Evolutionary conservation across 345 rosid species (phyloP).

Genomic region (Crucihimalaya himalaica): DNA sequence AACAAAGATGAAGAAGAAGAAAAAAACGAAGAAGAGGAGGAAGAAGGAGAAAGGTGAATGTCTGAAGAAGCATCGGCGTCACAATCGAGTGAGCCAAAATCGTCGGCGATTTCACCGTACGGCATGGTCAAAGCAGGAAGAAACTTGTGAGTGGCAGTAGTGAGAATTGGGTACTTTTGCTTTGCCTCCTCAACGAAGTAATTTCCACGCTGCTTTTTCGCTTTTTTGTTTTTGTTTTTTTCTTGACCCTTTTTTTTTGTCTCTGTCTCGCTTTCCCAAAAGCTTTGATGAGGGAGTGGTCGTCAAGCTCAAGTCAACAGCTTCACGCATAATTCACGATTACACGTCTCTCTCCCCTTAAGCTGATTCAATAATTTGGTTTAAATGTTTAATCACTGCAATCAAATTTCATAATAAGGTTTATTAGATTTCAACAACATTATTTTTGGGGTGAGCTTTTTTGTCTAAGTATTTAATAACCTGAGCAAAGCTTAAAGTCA

Average conservation of each 20-base stretch:
- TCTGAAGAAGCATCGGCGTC: slow-evolving; percentile 24
- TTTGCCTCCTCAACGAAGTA: slow-evolving; percentile 31
- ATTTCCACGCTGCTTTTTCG: neutral
- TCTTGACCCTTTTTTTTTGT: neutral
- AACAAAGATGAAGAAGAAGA: slow-evolving; percentile 23
- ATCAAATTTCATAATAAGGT: too few species aligned
- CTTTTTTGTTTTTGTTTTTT: neutral
- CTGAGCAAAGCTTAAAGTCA: too few species aligned
- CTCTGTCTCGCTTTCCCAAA: neutral
- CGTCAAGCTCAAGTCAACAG: slow-evolving; percentile 37
- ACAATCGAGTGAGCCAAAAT: neutral
- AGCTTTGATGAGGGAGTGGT: neutral
- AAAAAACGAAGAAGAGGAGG: neutral
- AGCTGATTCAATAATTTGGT: neutral
- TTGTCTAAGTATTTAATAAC: too few species aligned
- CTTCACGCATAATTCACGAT: neutral
- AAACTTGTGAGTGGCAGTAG: slow-evolving; percentile 28
- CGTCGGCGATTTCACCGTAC: slow-evolving; percentile 29
- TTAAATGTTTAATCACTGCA: too few species aligned
- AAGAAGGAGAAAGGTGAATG: slow-evolving; percentile 25
- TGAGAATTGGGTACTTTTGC: slow-evolving; percentile 11
- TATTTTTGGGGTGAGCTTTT: too few species aligned
- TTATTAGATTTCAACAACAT: too few species aligned
- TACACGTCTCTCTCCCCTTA: slow-evolving; percentile 6
- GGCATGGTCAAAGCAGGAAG: slow-evolving; percentile 34